Evolutionary conservation across 148 eudicot species (phyloP).

Genomic region (Cornus suecica): DNA sequence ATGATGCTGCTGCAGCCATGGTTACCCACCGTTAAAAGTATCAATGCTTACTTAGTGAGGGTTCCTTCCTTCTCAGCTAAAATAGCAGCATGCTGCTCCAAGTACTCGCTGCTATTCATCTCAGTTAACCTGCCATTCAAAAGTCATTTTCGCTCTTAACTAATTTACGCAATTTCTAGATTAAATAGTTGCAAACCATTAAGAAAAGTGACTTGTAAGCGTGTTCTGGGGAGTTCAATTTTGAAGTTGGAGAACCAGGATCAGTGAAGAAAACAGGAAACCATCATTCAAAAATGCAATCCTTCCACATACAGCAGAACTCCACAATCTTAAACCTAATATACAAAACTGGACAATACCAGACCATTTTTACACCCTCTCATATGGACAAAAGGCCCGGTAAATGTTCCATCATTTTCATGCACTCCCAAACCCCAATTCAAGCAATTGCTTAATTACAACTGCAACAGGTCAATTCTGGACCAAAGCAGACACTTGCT

Average conservation of each 20-base stretch:
- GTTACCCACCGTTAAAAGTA: no score
- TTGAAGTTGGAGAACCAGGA: background rate
- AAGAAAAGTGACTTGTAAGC: background rate
- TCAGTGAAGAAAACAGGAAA: background rate
- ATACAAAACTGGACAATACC: background rate
- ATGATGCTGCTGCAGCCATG: no score
- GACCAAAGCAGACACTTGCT: background rate
- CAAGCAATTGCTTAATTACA: background rate
- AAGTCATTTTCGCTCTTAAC: background rate
- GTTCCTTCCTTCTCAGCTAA: constrained; percentile 42
- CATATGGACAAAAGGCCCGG: background rate
- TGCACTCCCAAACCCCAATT: background rate
- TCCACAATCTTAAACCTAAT: background rate
- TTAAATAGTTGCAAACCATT: background rate
- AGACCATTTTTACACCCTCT: background rate
- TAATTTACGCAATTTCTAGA: background rate
- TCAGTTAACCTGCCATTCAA: constrained; percentile 69
- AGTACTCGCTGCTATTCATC: constrained; percentile 91
- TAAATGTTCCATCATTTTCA: background rate
- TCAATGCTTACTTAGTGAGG: background rate
- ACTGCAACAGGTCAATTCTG: background rate
- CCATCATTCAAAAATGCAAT: background rate
- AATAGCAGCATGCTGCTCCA: constrained; percentile 65
- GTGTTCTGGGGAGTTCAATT: background rate
- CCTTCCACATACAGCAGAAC: background rate